Evolutionary conservation across 2,329 filamentous ascomycete genomes (phyloP).

Genomic region (Arthrobotrys pseudoclavata): DNA sequence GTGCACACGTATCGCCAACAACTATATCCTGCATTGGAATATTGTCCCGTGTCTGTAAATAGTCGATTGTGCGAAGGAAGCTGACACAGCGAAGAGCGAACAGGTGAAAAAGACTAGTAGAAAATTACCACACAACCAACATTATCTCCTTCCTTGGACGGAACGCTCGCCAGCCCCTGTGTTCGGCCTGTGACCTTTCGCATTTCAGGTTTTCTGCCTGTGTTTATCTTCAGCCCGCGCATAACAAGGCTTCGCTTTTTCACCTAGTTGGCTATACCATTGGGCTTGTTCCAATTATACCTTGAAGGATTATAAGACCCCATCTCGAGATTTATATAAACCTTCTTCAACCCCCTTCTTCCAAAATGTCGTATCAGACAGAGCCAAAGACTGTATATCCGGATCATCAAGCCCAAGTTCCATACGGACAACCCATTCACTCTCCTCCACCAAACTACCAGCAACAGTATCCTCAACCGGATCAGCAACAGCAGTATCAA

Average conservation of each 20-base stretch:
- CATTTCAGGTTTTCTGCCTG: slow-evolving; percentile 2
- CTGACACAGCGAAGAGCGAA: slow-evolving; percentile 21
- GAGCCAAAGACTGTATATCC: slow-evolving; percentile 28
- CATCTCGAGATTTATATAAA: slow-evolving; percentile 42
- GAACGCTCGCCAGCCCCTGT: slow-evolving; percentile 10
- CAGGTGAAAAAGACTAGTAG: neutral
- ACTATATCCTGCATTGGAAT: neutral
- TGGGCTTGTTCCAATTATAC: slow-evolving; percentile 6
- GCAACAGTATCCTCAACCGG: slow-evolving; percentile 17
- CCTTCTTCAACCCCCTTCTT: slow-evolving; percentile 17
- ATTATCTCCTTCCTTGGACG: neutral
- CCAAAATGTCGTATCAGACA: slow-evolving; percentile 37
- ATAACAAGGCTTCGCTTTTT: slow-evolving; percentile 3
- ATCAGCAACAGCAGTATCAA: slow-evolving; percentile 24
- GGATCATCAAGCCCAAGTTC: slow-evolving; percentile 27
- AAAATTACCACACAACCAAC: slow-evolving; percentile 42
- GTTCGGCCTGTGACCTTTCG: slow-evolving; percentile 27
- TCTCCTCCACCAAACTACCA: slow-evolving; percentile 43
- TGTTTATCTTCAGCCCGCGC: neutral
- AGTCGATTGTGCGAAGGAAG: neutral
- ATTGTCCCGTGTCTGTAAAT: slow-evolving; percentile 10
- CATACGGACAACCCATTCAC: slow-evolving; percentile 23
- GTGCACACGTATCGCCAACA: neutral
- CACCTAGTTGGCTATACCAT: neutral
- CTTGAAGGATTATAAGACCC: neutral